phyloP scores from a whole-genome alignment of 1,284 basidiomycete species.

The Lentinula novae-zelandiae region DNA sequence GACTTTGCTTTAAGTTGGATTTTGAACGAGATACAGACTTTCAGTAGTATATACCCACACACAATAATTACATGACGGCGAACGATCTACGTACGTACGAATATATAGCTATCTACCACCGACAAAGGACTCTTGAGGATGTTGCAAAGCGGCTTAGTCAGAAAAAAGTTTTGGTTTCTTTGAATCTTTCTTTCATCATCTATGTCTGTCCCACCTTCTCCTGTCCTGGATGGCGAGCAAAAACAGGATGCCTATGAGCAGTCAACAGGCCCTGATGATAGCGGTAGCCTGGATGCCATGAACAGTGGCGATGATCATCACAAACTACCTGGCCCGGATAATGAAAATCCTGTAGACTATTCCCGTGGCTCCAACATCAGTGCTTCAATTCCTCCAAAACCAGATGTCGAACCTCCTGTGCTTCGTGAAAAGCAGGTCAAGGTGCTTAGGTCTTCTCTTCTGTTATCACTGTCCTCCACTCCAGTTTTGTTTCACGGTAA shows the following conservation, averaged over 20 bases:
- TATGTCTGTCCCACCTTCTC: neutral
- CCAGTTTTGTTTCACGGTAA: constrained; percentile 4
- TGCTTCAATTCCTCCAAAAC: constrained; percentile 27
- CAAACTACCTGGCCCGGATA: constrained; percentile 30
- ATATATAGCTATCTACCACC: neutral
- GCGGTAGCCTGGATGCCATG: constrained; percentile 33
- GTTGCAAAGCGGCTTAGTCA: neutral
- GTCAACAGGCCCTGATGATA: constrained; percentile 36
- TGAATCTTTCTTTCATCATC: neutral
- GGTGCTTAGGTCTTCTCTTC: constrained; percentile 71
- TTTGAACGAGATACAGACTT: neutral
- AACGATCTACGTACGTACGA: neutral
- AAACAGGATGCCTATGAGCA: constrained; percentile 36
- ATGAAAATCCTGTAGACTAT: constrained; percentile 41
- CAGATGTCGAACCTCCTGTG: constrained; percentile 27
- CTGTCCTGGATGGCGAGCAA: constrained; percentile 11
- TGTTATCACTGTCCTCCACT: constrained; percentile 18
- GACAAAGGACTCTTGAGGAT: too few species aligned
- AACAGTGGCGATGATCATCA: constrained; percentile 44
- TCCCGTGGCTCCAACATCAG: constrained; percentile 38
- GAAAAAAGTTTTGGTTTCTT: neutral
- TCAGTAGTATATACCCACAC: neutral
- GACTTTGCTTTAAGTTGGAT: constrained; percentile 34
- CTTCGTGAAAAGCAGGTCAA: constrained; percentile 81
- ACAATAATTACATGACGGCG: neutral